Evolutionary conservation across 306 rosid genomes (phyloP).

Genomic region (Lotus japonicus): DNA sequence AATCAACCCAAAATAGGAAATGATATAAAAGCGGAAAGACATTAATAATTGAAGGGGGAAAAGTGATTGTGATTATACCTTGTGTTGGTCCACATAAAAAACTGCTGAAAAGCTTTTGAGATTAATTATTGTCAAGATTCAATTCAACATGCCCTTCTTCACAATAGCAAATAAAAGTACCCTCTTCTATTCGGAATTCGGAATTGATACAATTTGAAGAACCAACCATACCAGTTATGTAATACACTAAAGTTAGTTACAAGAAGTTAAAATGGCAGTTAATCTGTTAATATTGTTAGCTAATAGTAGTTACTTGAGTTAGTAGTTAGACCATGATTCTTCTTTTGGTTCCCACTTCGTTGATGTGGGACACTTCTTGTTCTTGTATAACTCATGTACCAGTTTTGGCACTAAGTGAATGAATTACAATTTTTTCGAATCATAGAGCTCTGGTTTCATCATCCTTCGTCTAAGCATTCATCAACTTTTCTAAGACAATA

Average conservation of each 20-base stretch:
- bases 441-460: too few relatives aligned
- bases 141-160: not conserved
- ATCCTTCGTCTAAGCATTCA: too few relatives aligned
- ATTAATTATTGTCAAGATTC: constrained; percentile 14
- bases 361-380: too few relatives aligned
- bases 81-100: constrained; percentile 26
- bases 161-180: not conserved
- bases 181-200: not conserved
- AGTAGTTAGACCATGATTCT: too few relatives aligned
- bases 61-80: constrained; percentile 16
- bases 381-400: too few relatives aligned
- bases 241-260: not conserved
- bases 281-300: too few relatives aligned
- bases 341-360: too few relatives aligned
- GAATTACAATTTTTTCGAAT: too few relatives aligned
- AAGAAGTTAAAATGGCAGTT: too few relatives aligned
- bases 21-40: constrained; percentile 10
- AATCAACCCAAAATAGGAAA: constrained; percentile 18
- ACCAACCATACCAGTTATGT: not conserved
- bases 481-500: too few relatives aligned
- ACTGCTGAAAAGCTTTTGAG: not conserved
- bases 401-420: too few relatives aligned
- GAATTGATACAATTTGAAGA: not conserved
- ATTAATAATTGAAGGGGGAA: constrained; percentile 23
- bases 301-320: too few relatives aligned